Evolutionary conservation across 148 eudicot species (phyloP), one percentile per base, ranked within the genome.

Genomic region (Hydrangea macrophylla): DNA sequence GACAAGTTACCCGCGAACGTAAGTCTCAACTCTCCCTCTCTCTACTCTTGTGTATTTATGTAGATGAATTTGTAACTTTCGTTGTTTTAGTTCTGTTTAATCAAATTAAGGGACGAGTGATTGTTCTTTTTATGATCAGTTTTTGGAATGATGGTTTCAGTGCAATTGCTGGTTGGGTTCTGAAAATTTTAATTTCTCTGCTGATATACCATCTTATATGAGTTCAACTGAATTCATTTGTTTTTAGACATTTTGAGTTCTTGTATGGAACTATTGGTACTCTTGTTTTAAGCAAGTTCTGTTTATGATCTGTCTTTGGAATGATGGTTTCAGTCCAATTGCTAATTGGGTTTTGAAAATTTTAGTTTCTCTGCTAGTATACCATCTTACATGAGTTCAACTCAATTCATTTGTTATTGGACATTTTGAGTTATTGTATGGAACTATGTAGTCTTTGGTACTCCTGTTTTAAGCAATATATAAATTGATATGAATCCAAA

Each of bases 1-100:
- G 85, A 18, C 94, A 91, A 74, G 73, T 84, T 60, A 86, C 86
- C 66, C 94, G 97, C 66, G 94, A 91, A 62, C 88, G 97, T 91
- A 66, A 79, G 94, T 83, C 31, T 35, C 17, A 30, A n/a, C 39
- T 0, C 23, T 24, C 35, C 22, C 58, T 22, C 58, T 30, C 40
- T 48, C 32, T 44, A 24, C 0, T n/a, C 62, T 26, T 67, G 12
- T 45, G 31, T 60, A 9, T 58, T 17, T 37, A 28, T 20, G 8
- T 9, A 53, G n/a, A n/a, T 33, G 28, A 25, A 10, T 12, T 25
- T 59, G 23, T 33, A 25, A 25, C 17, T 71, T 37, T 2, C 28
- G n/a, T 45, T 25, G n/a, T 67, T 53, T 42, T 5, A 36, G 15
- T 59, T 72, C 9, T 42, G 28, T 1, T 54, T 37, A 17, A 35